Conservation (phyloP, 2,329 filamentous ascomycete genomes). For the Lithohypha guttulata region DNA sequence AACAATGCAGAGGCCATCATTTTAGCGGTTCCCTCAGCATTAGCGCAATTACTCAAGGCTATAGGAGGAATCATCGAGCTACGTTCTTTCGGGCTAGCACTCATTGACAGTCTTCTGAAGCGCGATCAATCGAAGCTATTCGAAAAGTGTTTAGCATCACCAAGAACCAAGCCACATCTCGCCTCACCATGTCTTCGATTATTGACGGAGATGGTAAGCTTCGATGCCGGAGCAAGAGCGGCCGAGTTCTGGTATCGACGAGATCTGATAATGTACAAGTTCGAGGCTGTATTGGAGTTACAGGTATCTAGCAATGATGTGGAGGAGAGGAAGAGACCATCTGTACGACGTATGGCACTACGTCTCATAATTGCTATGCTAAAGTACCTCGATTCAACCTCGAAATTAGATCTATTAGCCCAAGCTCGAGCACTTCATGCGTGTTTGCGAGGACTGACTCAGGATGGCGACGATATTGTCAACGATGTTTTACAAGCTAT, state of each 20-base stretch:
- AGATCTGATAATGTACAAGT: conserved; percentile 65
- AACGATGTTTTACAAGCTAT: conserved; percentile 63
- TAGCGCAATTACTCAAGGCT: conserved; percentile 71
- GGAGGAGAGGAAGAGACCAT: conserved; percentile 57
- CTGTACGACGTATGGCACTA: conserved; percentile 71
- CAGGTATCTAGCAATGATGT: conserved; percentile 42
- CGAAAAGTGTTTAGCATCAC: conserved; percentile 64
- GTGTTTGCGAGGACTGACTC: conserved; percentile 64
- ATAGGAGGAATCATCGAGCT: conserved; percentile 65
- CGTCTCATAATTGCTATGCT: conserved; percentile 70
- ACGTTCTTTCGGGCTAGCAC: conserved; percentile 59
- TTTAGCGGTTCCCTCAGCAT: conserved; percentile 66
- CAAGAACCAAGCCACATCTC: conserved; percentile 74
- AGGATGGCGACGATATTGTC: conserved; percentile 66
- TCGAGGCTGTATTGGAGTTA: conserved; percentile 73
- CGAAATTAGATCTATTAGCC: conserved; percentile 71
- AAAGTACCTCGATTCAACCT: conserved; percentile 63
- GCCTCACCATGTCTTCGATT: conserved; percentile 81
- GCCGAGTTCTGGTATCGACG: conserved; percentile 66
- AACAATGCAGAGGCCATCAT: conserved; percentile 63
- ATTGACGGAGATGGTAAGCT: conserved; percentile 70
- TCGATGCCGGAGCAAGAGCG: conserved; percentile 76
- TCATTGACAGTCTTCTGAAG: conserved; percentile 73
- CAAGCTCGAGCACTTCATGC: conserved; percentile 59
- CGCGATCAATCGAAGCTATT: conserved; percentile 71